Conservation (phyloP, 1,139 yeast genomes). For the Eremothecium coryli region DNA sequence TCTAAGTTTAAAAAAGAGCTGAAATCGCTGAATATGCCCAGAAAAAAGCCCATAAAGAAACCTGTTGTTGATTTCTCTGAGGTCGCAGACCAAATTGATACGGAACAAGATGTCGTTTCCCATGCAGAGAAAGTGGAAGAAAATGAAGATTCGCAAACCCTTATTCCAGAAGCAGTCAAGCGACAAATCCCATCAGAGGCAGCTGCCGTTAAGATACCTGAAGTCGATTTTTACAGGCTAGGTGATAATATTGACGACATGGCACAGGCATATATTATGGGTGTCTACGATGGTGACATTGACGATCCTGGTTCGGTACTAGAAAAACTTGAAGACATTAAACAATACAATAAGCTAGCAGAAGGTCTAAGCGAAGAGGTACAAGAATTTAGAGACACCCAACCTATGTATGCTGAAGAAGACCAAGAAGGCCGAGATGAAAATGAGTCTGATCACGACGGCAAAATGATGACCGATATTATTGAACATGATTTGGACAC, state of each 20-base stretch:
- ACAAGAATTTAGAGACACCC: slow-evolving; percentile 15
- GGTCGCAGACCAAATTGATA: not conserved
- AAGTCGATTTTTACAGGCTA: slow-evolving; percentile 36
- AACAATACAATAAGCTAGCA: slow-evolving; percentile 41
- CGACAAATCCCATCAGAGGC: slow-evolving; percentile 8
- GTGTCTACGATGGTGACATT: slow-evolving; percentile 53
- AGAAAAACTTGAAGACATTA: slow-evolving; percentile 47
- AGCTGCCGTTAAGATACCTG: slow-evolving; percentile 18
- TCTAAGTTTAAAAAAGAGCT: slow-evolving; percentile 11
- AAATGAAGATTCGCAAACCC: not conserved
- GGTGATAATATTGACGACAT: slow-evolving; percentile 44
- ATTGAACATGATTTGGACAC: slow-evolving; percentile 35
- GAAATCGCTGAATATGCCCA: slow-evolving; percentile 12
- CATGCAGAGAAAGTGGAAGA: not conserved
- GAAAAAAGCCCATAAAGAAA: not conserved
- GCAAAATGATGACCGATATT: slow-evolving; percentile 30
- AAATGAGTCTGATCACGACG: slow-evolving; percentile 23
- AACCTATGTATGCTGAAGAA: slow-evolving; percentile 25
- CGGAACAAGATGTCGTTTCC: not conserved
- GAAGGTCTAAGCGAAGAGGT: slow-evolving; percentile 33
- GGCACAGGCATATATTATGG: slow-evolving; percentile 53
- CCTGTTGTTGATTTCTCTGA: not conserved
- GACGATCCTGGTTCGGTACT: slow-evolving; percentile 50
- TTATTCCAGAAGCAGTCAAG: slow-evolving; percentile 6
- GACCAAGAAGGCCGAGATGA: slow-evolving; percentile 16